Evolutionary conservation across 2,329 filamentous ascomycete genomes (phyloP).

Genomic region (Scolecobasidium constrictum): DNA sequence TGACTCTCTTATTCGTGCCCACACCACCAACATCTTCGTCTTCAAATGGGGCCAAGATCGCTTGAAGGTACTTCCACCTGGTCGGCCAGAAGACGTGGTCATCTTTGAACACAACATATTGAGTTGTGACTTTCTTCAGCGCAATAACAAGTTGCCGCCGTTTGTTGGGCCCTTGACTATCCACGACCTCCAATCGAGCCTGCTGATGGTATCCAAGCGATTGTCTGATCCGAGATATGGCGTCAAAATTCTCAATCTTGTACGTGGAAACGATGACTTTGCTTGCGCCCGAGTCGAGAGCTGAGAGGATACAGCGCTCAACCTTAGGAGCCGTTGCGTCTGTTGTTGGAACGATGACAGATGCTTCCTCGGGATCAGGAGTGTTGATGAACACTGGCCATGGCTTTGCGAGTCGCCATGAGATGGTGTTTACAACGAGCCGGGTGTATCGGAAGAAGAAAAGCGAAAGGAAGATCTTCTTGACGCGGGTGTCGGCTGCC

Average conservation of each 20-base stretch:
- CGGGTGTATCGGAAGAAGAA: constrained; percentile 38
- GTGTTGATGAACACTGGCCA: constrained; percentile 15
- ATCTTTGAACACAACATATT: constrained; percentile 37
- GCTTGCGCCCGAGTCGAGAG: constrained; percentile 28
- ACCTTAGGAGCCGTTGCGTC: constrained; percentile 33
- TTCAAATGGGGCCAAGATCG: constrained; percentile 29
- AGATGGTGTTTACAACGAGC: constrained; percentile 32
- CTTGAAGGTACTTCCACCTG: constrained; percentile 29
- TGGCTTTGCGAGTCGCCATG: constrained; percentile 31
- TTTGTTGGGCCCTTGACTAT: constrained; percentile 32
- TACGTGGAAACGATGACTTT: constrained; percentile 37
- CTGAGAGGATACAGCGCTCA: constrained; percentile 30
- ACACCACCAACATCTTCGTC: constrained; percentile 9
- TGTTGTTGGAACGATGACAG: constrained; percentile 43
- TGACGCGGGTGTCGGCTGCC: too few species aligned
- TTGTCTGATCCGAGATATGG: constrained; percentile 8
- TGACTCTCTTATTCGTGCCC: constrained; percentile 12
- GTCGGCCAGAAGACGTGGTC: constrained; percentile 44
- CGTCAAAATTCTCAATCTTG: constrained; percentile 16
- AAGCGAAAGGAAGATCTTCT: too few species aligned
- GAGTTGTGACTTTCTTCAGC: constrained; percentile 26
- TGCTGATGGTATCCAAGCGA: constrained; percentile 12
- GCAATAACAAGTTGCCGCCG: constrained; percentile 36
- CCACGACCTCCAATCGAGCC: constrained; percentile 21
- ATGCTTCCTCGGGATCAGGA: constrained; percentile 30